phyloP scores from a whole-genome alignment of 1,284 basidiomycete species.

The Ganoderma sp. region DNA sequence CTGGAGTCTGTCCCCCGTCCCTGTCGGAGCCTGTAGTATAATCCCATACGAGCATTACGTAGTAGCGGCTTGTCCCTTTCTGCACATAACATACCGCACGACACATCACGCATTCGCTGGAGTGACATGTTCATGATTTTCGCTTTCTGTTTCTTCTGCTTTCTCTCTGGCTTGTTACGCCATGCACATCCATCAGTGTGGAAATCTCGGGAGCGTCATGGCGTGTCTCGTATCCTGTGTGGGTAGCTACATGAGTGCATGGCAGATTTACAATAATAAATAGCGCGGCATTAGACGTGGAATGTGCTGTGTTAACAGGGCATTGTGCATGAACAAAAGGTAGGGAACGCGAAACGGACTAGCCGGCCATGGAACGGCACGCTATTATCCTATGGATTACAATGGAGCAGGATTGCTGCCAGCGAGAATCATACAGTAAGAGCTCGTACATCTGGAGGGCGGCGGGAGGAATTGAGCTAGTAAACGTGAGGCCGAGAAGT shows the following conservation, averaged over 20 bases:
- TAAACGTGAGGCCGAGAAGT: background rate
- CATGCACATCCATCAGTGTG: conserved; percentile 3
- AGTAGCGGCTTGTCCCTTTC: conserved; percentile 12
- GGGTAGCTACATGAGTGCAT: conserved; percentile 26
- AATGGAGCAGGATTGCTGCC: conserved; percentile 21
- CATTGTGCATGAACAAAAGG: conserved; percentile 17
- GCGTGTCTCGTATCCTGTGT: conserved; percentile 16
- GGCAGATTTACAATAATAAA: conserved; percentile 26
- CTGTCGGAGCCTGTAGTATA: conserved; percentile 26
- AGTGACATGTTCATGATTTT: conserved; percentile 21
- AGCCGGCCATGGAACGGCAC: conserved; percentile 5
- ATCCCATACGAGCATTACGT: conserved; percentile 11
- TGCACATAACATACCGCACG: conserved; percentile 12
- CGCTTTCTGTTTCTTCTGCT: conserved; percentile 9
- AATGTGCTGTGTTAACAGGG: conserved; percentile 16
- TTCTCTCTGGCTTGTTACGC: background rate
- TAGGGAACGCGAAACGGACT: background rate
- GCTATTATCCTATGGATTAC: conserved; percentile 29
- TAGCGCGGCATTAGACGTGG: conserved; percentile 20
- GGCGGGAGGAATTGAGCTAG: background rate
- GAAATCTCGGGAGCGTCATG: conserved; percentile 11
- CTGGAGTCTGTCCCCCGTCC: conserved; percentile 19
- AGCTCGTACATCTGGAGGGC: background rate
- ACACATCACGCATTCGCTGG: conserved; percentile 13
- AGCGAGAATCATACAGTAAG: background rate